Base-by-base conservation (phyloP, 1,284 basidiomycete species). In the Sphagnurus paluster region DNA sequence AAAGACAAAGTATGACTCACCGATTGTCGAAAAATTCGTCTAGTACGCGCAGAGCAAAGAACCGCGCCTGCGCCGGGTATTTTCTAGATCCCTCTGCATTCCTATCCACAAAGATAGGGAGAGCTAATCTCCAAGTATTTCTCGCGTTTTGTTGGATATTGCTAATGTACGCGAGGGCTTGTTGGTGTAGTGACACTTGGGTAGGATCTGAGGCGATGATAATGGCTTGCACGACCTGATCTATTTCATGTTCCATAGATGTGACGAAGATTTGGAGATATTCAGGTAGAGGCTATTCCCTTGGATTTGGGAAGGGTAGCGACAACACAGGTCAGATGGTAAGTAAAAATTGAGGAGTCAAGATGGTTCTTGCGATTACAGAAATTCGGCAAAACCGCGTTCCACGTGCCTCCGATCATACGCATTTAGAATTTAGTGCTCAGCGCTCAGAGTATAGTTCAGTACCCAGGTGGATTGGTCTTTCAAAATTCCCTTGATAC, bases 11-110 rank as follows among this genome's bases (percentile, higher is more conserved):
- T 30, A 28, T 48, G 26, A 55, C 88, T 73, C 64, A 91, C 91
- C 84, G 79, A 65, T 85, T 86, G 58, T 90, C 89, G 50, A 95
- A 75, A 61, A 90, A 92, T 45, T 93, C 90, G 53, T 93, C 90
- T 48, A 96, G 67, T 46, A 96, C 81, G 50, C 90, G 82, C 55
- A 96, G 72, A 19, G 87, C 90, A 65, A 90, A 94, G 70, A 95
- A 89, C 46, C 93, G 79, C 32, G 80, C 88, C 59, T 93, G 82
- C 36, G 81, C 66, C 17, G 82, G 80, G 65, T 91, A 80, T 66
- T 84, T 88, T 58, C 80, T 73, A 24, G 65, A 57, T 23, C 82
- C 82, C 55, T 81, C 78, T 23, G 76, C 58, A 39, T 72, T 72
- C 32, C 69, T 65, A 56, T 85, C 86, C 33, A 84, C 75, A 63